Base-by-base conservation (phyloP, 352 stramenopile species). In the Globisporangium solare region DNA sequence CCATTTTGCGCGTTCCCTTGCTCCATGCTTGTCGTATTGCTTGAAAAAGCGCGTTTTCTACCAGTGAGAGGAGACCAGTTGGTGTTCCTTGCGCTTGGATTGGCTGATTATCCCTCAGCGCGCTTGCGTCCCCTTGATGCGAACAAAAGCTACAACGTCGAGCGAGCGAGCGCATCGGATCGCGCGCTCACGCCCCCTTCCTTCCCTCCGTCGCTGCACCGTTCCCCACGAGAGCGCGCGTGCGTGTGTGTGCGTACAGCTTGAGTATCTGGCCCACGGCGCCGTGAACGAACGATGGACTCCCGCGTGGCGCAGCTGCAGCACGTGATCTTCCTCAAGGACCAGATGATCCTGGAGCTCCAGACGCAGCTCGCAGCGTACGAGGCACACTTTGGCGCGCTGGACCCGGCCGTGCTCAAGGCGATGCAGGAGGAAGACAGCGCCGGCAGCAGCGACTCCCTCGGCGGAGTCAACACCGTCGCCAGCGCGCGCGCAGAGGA, bases 251-350 rank as follows among this genome's bases (percentile, higher is more conserved):
- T 35, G 7, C 18, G 18, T 47, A 27, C 42, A 13, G 42, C 32
- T 4, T 14, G 14, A 21, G 14, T 14, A 32, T 18, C 39, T 47
- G 13, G 0, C 17, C 10, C 5, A 10, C 18, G 27, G 27, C 27
- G 27, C 27, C 7, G 27, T 35, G 27, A 35, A 35, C 58, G 27
- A 35, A 35, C 58, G 20, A 85, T 85, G 74, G 72, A 82, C 50
- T 68, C 68, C 64, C 72, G 72, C 37, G 67, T 89, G 18, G 47
- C 68, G 37, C 79, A 88, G 68, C 74, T 92, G 48, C 79, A 92
- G 66, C 79, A 88, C 45, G 74, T 92, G 56, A 90, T 92, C 54
- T 64, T 88, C 52, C 87, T 90, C 67, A 92, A 92, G 61, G 83
- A 92, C 60, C 63, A 88, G 57, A 89, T 90, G 78, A 90, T 92